These are phyloP conservation scores for Blastobotrys ciferrii DNA, from an alignment of 1,139 yeast genomes.

Conservation along the genomic window DNA sequence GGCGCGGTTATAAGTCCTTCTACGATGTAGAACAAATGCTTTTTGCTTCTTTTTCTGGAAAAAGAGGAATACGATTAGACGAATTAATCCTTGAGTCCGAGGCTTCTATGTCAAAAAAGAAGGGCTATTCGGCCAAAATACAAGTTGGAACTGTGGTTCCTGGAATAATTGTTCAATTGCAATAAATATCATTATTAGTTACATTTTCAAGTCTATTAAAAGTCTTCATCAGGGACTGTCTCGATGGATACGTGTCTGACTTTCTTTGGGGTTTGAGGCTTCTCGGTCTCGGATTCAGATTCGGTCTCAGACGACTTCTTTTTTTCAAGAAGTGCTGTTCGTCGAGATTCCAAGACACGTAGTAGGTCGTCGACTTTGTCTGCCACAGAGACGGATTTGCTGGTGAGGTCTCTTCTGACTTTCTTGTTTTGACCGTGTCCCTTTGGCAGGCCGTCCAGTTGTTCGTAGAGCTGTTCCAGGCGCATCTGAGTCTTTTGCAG, in stretches of 20 bases:
- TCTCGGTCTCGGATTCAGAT: slow-evolving; percentile 18
- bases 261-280: slow-evolving; percentile 11
- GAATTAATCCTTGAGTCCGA: too few relatives aligned
- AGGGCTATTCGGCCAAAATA: too few relatives aligned
- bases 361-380: slow-evolving; percentile 29
- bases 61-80: too few relatives aligned
- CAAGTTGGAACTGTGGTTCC: too few relatives aligned
- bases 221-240: slow-evolving; percentile 28
- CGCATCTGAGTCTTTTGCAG: slow-evolving; percentile 27
- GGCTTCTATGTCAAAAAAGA: too few relatives aligned
- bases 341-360: slow-evolving; percentile 22
- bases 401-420: slow-evolving; percentile 27
- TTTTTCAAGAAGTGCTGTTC: slow-evolving; percentile 20
- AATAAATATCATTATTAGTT: slow-evolving; percentile 5
- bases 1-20: too few relatives aligned
- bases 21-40: too few relatives aligned
- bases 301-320: background rate
- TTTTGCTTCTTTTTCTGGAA: too few relatives aligned
- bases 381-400: slow-evolving; percentile 24
- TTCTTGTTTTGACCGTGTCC: slow-evolving; percentile 18
- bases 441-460: slow-evolving; percentile 25
- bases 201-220: too few relatives aligned
- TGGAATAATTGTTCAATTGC: too few relatives aligned
- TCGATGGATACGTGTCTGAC: slow-evolving; percentile 26
- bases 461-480: slow-evolving; percentile 27